Percentiles rank a stretch among this genome's conserved stretches.
phyloP scores from a whole-genome alignment of 1,284 basidiomycete genomes.

The Hymenochaete sp. region DNA sequence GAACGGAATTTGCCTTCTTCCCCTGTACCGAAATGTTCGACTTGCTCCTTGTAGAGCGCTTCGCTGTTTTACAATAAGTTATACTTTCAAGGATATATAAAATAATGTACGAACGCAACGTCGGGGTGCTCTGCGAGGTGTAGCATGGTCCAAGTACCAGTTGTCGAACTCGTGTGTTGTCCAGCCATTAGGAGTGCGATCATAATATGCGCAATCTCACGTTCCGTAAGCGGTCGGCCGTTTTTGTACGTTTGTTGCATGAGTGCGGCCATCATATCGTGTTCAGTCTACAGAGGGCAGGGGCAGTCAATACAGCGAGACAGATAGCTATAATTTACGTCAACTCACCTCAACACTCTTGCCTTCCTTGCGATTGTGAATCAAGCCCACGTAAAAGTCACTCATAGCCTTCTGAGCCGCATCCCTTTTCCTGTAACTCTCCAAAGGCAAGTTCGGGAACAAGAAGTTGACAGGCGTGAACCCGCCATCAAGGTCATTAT shows the following conservation, averaged over 20 bases:
- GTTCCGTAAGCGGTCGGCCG: conserved; percentile 73
- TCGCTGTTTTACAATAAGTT: conserved; percentile 40
- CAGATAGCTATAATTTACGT: neutral
- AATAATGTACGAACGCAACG: conserved; percentile 49
- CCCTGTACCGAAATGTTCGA: conserved; percentile 70
- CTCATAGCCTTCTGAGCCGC: conserved; percentile 90
- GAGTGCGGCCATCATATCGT: conserved; percentile 92
- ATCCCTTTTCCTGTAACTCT: conserved; percentile 84
- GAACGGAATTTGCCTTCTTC: conserved; percentile 77
- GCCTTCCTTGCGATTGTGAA: conserved; percentile 63
- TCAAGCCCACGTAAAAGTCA: conserved; percentile 87
- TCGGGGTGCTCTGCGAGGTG: conserved; percentile 80
- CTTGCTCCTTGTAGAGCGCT: conserved; percentile 83
- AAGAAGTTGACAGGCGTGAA: conserved; percentile 92
- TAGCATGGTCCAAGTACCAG: conserved; percentile 86
- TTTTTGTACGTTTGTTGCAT: conserved; percentile 82
- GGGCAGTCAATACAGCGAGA: neutral
- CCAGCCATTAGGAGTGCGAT: conserved; percentile 95
- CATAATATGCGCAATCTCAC: conserved; percentile 96
- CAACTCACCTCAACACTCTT: conserved; percentile 35
- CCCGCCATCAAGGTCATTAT: conserved; percentile 87
- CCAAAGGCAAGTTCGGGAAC: conserved; percentile 89
- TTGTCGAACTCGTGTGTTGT: conserved; percentile 94
- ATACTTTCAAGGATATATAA: conserved; percentile 2
- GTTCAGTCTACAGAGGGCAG: conserved; percentile 44